phyloP scores from a whole-genome alignment of 1,284 basidiomycete species.

The Malassezia psittaci region DNA sequence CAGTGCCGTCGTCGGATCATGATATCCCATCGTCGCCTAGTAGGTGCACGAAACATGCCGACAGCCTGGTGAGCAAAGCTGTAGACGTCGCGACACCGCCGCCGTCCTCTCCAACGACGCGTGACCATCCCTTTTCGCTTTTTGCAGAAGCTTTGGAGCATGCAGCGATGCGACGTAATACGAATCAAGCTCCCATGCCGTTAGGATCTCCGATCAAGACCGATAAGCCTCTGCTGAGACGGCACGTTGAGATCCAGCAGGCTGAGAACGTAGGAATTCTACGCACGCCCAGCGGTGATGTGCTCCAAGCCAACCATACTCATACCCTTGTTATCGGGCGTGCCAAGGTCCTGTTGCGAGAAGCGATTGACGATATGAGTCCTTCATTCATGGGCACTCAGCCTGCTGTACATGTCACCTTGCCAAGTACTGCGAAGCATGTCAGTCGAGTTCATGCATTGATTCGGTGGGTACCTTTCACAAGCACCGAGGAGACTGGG shows the following conservation, averaged over 20 bases:
- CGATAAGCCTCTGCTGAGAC: background rate
- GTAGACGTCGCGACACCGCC: conserved; percentile 4
- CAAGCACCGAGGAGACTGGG: background rate
- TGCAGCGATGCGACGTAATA: background rate
- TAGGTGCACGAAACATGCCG: background rate
- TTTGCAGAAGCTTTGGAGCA: conserved; percentile 2
- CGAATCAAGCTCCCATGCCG: background rate
- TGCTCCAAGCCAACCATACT: conserved; percentile 2
- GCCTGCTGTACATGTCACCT: conserved; percentile 24
- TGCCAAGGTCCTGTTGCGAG: background rate
- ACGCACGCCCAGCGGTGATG: background rate
- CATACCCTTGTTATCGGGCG: conserved; percentile 14
- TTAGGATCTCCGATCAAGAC: conserved; percentile 4
- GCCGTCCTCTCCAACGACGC: conserved; percentile 7
- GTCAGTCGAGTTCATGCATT: conserved; percentile 41
- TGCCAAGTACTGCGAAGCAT: conserved; percentile 36
- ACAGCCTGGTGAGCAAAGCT: background rate
- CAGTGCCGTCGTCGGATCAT: conserved; percentile 16
- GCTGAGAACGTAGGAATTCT: background rate
- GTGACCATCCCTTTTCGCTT: background rate
- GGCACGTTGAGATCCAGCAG: background rate
- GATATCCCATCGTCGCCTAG: conserved; percentile 2
- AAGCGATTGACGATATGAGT: background rate
- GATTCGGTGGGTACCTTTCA: conserved; percentile 42
- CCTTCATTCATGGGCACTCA: conserved; percentile 21